Conservation (phyloP, 2,329 filamentous ascomycete species). For the Aspergillus spinulosporus region DNA sequence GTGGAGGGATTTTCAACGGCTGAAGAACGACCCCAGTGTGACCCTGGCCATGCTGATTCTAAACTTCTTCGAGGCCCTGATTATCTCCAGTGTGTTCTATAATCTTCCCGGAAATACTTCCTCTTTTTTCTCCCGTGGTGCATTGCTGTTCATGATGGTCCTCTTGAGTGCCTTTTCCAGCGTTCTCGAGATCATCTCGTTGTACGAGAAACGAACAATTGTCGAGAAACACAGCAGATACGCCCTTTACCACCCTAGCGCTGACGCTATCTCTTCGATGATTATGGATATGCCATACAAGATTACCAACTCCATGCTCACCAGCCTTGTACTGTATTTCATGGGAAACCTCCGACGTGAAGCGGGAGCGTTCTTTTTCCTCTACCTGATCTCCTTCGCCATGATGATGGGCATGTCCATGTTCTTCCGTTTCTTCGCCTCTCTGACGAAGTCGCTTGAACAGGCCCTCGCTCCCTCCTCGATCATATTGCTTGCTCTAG, state of each 20-base stretch:
- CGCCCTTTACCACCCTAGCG: conserved; percentile 25
- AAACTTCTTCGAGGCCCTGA: conserved; percentile 3
- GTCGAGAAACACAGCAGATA: conserved; percentile 25
- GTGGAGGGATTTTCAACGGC: not conserved
- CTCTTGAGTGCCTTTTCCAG: not conserved
- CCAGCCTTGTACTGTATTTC: conserved; percentile 80
- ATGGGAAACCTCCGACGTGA: conserved; percentile 76
- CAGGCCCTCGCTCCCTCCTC: conserved; percentile 1
- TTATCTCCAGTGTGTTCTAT: conserved; percentile 3
- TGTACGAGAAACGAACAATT: conserved; percentile 21
- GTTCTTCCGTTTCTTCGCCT: conserved; percentile 8
- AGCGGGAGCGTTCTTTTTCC: conserved; percentile 78
- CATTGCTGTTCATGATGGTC: conserved; percentile 2
- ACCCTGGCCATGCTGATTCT: not conserved
- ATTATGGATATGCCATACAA: conserved; percentile 27
- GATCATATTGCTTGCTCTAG: not conserved
- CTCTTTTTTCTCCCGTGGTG: not conserved
- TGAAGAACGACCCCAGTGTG: conserved; percentile 4
- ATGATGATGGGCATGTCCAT: conserved; percentile 8
- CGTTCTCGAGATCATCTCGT: conserved; percentile 15
- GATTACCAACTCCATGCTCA: conserved; percentile 35
- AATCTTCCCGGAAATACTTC: not conserved
- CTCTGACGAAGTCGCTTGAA: not conserved
- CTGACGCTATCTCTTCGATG: conserved; percentile 10
- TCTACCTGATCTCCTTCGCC: conserved; percentile 69